Percentiles rank a stretch among this genome's conserved stretches.
Conservation (phyloP, 169 alveolate genomes). For the Cryptosporidium sp. region DNA sequence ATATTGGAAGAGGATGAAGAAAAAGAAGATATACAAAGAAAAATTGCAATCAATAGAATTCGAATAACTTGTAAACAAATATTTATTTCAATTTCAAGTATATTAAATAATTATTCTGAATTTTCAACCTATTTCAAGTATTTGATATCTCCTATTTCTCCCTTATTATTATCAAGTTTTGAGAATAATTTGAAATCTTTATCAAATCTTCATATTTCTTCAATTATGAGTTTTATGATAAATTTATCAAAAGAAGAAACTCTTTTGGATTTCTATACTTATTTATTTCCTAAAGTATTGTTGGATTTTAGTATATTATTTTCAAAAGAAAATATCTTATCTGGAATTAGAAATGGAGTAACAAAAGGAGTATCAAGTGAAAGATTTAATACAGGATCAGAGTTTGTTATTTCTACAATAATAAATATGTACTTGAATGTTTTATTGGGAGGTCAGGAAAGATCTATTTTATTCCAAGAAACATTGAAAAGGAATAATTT, state of each 20-base stretch:
- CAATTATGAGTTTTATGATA: slow-evolving; percentile 24
- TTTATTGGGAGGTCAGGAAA: slow-evolving; percentile 52
- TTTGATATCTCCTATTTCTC: slow-evolving; percentile 19
- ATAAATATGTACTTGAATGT: slow-evolving; percentile 23
- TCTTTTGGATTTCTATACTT: neutral
- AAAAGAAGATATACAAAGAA: neutral
- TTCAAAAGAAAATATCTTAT: slow-evolving; percentile 1
- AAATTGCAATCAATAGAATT: neutral
- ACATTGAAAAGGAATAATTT: neutral
- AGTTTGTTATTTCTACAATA: slow-evolving; percentile 17
- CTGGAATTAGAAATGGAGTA: neutral
- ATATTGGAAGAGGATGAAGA: neutral
- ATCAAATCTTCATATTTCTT: slow-evolving; percentile 11
- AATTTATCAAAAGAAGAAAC: slow-evolving; percentile 7
- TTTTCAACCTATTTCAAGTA: neutral
- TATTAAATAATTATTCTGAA: slow-evolving; percentile 17
- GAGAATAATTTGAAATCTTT: neutral
- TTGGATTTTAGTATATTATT: neutral
- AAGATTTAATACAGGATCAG: neutral
- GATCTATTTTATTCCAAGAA: neutral
- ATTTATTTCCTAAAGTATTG: slow-evolving; percentile 24
- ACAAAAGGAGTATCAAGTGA: neutral
- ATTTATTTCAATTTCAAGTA: slow-evolving; percentile 14
- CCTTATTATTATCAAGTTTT: slow-evolving; percentile 4
- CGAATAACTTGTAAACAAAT: neutral